phyloP scores from a whole-genome alignment of 768 basidiomycete genomes.

The Hypsizygus marmoreus region DNA sequence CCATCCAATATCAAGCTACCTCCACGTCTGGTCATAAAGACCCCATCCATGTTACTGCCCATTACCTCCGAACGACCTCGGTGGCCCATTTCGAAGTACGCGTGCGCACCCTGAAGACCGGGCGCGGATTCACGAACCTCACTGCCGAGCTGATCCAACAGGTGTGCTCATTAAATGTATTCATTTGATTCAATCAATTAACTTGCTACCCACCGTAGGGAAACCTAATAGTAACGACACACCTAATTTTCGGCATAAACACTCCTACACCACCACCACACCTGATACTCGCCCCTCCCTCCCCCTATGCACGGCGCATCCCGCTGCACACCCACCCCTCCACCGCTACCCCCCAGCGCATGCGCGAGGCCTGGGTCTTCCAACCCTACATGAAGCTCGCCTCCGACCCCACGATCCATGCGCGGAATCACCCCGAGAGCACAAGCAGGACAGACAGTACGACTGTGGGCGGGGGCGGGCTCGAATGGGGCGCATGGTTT shows the following conservation, averaged over 20 bases:
- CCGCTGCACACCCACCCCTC: constrained; percentile 60
- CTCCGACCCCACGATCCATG: constrained; percentile 40
- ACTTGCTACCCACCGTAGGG: constrained; percentile 32
- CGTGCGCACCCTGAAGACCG: constrained; percentile 48
- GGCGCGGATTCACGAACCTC: constrained; percentile 59
- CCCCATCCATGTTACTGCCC: constrained; percentile 60
- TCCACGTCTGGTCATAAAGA: constrained; percentile 46
- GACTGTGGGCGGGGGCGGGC: constrained; percentile 53
- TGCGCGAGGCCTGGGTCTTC: constrained; percentile 36
- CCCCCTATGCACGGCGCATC: constrained; percentile 58
- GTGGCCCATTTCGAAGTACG: constrained; percentile 46
- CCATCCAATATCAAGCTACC: constrained; percentile 48
- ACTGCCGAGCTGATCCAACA: constrained; percentile 59
- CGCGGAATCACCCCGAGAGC: constrained; percentile 39
- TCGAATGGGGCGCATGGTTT: constrained; percentile 64
- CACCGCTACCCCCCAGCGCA: constrained; percentile 23
- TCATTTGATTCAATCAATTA: not conserved
- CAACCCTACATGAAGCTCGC: constrained; percentile 35
- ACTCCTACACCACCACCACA: constrained; percentile 27
- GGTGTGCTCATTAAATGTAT: constrained; percentile 29
- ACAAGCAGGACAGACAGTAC: constrained; percentile 36
- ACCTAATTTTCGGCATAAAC: constrained; percentile 58
- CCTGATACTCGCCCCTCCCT: constrained; percentile 48
- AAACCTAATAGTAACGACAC: constrained; percentile 47
- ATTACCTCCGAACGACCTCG: constrained; percentile 52